Evolutionary conservation across 768 basidiomycete species (phyloP).

Genomic region (Coprinopsis sp.): DNA sequence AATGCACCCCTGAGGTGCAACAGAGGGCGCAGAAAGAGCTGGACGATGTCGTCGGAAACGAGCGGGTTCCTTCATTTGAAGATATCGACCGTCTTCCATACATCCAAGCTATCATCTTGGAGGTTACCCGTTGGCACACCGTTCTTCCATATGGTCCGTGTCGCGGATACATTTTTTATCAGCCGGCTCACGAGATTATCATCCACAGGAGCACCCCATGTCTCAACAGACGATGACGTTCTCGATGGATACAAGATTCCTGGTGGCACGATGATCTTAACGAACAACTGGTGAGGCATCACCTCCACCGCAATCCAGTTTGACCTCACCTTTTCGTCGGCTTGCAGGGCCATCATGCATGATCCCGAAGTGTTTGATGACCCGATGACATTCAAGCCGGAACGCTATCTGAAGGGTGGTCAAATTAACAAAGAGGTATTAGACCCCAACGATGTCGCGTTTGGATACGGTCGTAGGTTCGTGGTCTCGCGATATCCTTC

Average conservation of each 20-base stretch:
- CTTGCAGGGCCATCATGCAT: slow-evolving; percentile 21
- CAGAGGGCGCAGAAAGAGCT: slow-evolving; percentile 20
- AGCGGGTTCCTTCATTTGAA: slow-evolving; percentile 18
- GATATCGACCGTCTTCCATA: slow-evolving; percentile 19
- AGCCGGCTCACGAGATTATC: not conserved
- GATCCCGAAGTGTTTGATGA: slow-evolving; percentile 27
- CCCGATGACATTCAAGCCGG: slow-evolving; percentile 30
- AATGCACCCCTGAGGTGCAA: slow-evolving; percentile 14
- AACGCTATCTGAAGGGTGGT: slow-evolving; percentile 21
- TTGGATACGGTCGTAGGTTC: slow-evolving; percentile 19
- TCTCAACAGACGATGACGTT: slow-evolving; percentile 23
- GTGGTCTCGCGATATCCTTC: not conserved
- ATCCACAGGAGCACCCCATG: slow-evolving; percentile 13
- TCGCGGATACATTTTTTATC: not conserved
- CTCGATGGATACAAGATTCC: slow-evolving; percentile 34
- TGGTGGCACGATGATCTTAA: slow-evolving; percentile 25
- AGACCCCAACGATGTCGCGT: slow-evolving; percentile 9
- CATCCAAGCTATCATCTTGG: slow-evolving; percentile 18
- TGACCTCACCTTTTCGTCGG: not conserved
- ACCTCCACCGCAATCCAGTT: not conserved
- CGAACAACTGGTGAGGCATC: slow-evolving; percentile 18
- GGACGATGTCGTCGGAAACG: slow-evolving; percentile 15
- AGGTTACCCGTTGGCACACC: slow-evolving; percentile 14
- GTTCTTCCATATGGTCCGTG: slow-evolving; percentile 9
- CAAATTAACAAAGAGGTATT: slow-evolving; percentile 12